Evolutionary conservation across 2,329 filamentous ascomycete species (phyloP).

Genomic region (Ophiocordyceps australis): DNA sequence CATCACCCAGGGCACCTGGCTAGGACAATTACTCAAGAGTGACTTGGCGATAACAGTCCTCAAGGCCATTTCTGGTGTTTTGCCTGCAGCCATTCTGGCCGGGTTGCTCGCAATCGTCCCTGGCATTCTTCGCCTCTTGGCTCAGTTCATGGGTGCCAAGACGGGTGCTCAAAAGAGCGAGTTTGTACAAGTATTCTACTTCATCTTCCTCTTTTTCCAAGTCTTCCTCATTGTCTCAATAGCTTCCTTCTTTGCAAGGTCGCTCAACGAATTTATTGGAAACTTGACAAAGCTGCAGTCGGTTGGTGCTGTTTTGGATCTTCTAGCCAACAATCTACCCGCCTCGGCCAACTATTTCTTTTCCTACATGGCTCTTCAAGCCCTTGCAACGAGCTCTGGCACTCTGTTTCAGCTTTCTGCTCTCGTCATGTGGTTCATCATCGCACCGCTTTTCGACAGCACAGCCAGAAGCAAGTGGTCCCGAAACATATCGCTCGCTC

Average conservation of each 20-base stretch:
- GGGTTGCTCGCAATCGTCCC: constrained; percentile 70
- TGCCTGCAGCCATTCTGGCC: constrained; percentile 62
- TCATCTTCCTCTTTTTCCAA: constrained; percentile 85
- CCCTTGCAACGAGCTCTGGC: constrained; percentile 76
- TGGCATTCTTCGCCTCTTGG: constrained; percentile 56
- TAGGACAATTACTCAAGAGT: constrained; percentile 48
- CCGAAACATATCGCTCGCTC: constrained; percentile 60
- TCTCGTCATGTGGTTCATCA: constrained; percentile 62
- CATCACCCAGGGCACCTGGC: constrained; percentile 46
- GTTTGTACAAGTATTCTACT: constrained; percentile 85
- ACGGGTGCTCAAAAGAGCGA: constrained; percentile 65
- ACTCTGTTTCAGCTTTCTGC: constrained; percentile 71
- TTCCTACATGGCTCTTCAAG: constrained; percentile 93
- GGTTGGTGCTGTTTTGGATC: constrained; percentile 47
- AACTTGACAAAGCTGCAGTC: constrained; percentile 25
- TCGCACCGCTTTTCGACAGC: constrained; percentile 66
- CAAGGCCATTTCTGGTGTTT: constrained; percentile 59
- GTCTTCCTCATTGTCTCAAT: constrained; percentile 88
- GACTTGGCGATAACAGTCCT: constrained; percentile 40
- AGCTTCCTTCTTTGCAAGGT: constrained; percentile 49
- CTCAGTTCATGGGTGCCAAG: constrained; percentile 58
- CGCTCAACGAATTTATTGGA: constrained; percentile 43
- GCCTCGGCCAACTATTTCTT: constrained; percentile 93
- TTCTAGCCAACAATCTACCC: constrained; percentile 65
- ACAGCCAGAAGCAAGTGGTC: constrained; percentile 71